phyloP scores from a whole-genome alignment of 495 filamentous ascomycete genomes.

The Ramalina peruviana region DNA sequence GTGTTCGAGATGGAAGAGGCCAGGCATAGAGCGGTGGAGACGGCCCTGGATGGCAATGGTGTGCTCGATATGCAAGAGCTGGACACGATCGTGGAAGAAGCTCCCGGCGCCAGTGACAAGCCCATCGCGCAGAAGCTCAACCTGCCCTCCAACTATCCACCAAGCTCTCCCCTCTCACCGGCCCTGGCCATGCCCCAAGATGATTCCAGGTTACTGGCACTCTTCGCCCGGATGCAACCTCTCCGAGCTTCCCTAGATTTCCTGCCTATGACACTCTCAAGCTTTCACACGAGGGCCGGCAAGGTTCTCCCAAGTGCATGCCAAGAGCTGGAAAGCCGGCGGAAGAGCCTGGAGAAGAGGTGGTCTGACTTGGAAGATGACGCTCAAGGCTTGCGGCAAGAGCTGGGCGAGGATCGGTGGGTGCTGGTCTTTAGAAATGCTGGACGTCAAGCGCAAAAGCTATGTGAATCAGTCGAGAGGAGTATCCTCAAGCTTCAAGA shows the following conservation, averaged over 20 bases:
- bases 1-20: constrained; percentile 97
- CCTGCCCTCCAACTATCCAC: constrained; percentile 36
- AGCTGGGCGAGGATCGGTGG: constrained; percentile 91
- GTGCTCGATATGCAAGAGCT: constrained; percentile 76
- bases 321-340: constrained; percentile 65
- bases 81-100: constrained; percentile 88
- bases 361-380: constrained; percentile 78
- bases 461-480: constrained; percentile 84
- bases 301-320: constrained; percentile 74
- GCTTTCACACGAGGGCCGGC: constrained; percentile 66
- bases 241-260: constrained; percentile 88
- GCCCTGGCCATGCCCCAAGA: constrained; percentile 50
- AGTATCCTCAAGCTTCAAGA: constrained; percentile 74
- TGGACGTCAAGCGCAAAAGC: constrained; percentile 81
- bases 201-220: constrained; percentile 61
- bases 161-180: constrained; percentile 44
- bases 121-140: constrained; percentile 46
- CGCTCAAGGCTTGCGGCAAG: constrained; percentile 71
- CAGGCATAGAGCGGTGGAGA: constrained; percentile 56
- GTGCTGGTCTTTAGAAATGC: constrained; percentile 87
- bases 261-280: constrained; percentile 84
- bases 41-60: constrained; percentile 35
- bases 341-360: constrained; percentile 53
- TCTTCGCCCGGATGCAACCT: constrained; percentile 92
- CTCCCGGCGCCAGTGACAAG: constrained; percentile 39